Evolutionary conservation across 495 filamentous ascomycete species (phyloP), one percentile per base, ranked within the genome.

Genomic region (Evernia prunastri): DNA sequence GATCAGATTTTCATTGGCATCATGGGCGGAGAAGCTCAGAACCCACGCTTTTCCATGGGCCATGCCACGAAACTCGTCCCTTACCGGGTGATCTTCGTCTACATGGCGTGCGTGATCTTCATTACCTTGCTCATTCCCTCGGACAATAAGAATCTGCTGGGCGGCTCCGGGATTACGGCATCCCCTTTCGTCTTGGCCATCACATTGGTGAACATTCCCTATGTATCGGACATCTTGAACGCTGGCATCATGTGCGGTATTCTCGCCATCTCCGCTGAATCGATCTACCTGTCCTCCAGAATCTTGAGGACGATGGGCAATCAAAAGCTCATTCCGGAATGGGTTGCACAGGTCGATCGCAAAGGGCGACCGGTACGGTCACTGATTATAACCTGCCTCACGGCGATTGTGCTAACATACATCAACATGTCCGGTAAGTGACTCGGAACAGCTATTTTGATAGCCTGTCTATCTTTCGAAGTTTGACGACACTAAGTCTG

Each of bases 71-170:
- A 69, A 17, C 68, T 73, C 0, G 68, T 75, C 25, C 68, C 71
- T 7, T 70, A 69, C 61, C 74, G 74, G 25, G 67, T 75, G 20
- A 58, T 61, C 0, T 23, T 75, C n/a, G 63, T 77, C 63, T 77
- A 75, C 49, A 59, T 77, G 25, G 51, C 60, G 33, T 67, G 58
- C 25, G 65, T 76, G 9, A 63, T 72, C 10, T 60, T 76, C 9
- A 69, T 77, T 36, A 66, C 63, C 8, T 29, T 75, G 5, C 47
- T 77, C 18, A 65, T 77, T 11, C 70, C 74, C 31, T 71, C 67
- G 7, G 61, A 68, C 29, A 67, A 77, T n/a, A 39, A 66, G 5
- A 56, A 67, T 0, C 68, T 75, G 0, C 53, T 71, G 29, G 72
- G 72, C 10, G 65, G 69, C 20, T 63, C 45, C 20, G 67, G 74